Percentiles rank a stretch among this genome's conserved stretches.
These are phyloP conservation scores for Fusarium hainanense DNA, from an alignment of 2,329 filamentous ascomycete species.

Conservation along the genomic window DNA sequence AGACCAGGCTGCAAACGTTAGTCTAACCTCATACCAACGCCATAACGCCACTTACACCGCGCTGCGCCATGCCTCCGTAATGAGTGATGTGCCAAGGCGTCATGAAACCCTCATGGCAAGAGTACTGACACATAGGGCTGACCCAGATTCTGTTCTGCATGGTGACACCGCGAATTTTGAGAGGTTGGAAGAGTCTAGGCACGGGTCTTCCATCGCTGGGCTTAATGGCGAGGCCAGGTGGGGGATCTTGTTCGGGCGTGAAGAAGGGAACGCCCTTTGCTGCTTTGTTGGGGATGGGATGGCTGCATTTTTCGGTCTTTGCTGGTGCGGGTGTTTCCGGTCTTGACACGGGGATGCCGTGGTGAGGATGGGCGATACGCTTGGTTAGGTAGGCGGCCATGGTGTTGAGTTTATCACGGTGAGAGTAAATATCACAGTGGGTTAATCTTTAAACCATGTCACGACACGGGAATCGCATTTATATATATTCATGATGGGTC, in stretches of 20 bases:
- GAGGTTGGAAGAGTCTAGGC: slow-evolving; percentile 61
- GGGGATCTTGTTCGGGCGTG: slow-evolving; percentile 59
- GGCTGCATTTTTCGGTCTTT: slow-evolving; percentile 37
- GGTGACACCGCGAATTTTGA: slow-evolving; percentile 58
- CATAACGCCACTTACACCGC: slow-evolving; percentile 61
- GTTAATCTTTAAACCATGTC: background rate
- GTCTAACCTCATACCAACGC: background rate
- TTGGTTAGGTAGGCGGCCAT: slow-evolving; percentile 47
- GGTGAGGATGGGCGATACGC: slow-evolving; percentile 44
- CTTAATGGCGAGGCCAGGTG: slow-evolving; percentile 56
- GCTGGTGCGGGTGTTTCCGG: slow-evolving; percentile 38
- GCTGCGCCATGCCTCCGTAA: slow-evolving; percentile 76
- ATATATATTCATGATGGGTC: slow-evolving; percentile 16
- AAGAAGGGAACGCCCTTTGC: slow-evolving; percentile 57
- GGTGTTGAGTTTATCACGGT: background rate
- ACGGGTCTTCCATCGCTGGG: slow-evolving; percentile 61
- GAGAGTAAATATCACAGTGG: background rate
- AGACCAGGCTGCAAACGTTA: slow-evolving; percentile 62
- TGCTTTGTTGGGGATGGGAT: slow-evolving; percentile 41
- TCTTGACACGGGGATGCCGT: slow-evolving; percentile 44
- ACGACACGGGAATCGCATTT: background rate
- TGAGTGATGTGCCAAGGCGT: slow-evolving; percentile 80
- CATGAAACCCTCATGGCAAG: slow-evolving; percentile 65
- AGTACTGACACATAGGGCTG: slow-evolving; percentile 62
- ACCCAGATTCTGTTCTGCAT: slow-evolving; percentile 61